Evolutionary conservation across 139 green algal species (phyloP), one percentile per base, ranked within the genome.

Genomic region (Closterium sp.): DNA sequence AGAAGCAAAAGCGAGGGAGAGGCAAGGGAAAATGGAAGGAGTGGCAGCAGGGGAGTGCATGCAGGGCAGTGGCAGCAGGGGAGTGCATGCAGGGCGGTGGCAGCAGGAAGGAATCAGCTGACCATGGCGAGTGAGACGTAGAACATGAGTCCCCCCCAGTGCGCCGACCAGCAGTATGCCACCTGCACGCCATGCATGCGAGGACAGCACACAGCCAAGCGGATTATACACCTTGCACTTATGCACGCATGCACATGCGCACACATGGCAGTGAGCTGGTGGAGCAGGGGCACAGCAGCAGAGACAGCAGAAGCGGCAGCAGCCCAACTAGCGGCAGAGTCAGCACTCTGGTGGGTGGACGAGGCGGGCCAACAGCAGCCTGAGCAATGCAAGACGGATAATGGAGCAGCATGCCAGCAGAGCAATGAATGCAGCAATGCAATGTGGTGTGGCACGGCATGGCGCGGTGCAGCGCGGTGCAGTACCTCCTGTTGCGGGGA

Each of bases 401-500:
- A 90, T 17, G 70, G 89, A 91, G 89, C n/a, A 87, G 28, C 4
- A 91, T 17, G 31, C 24, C 50, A 73, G 50, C 17, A 4, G 13
- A 1, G 6, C 10, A 0, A 27, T 10, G 38, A 45, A n/a, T n/a
- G n/a, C n/a, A n/a, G n/a, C n/a, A n/a, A n/a, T n/a, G n/a, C n/a
- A n/a, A n/a, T n/a, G n/a, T n/a, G n/a, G n/a, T n/a, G n/a, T n/a
- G n/a, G n/a, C n/a, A n/a, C n/a, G n/a, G n/a, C n/a, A n/a, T n/a
- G n/a, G n/a, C n/a, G 38, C 38, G 38, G 38, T 45, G 38, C 38
- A 45, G 38, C 10, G 50, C 50, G 50, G 50, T 73, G 50, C 50
- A 11, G 29, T 91, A 91, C 88, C 30, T 87, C 29, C 88, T 91
- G 38, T 19, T 91, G 17, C 0, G 89, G 88, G 2, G 88, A 85